Conservation (phyloP, 345 rosid species). For the Eucalyptus cloeziana region DNA sequence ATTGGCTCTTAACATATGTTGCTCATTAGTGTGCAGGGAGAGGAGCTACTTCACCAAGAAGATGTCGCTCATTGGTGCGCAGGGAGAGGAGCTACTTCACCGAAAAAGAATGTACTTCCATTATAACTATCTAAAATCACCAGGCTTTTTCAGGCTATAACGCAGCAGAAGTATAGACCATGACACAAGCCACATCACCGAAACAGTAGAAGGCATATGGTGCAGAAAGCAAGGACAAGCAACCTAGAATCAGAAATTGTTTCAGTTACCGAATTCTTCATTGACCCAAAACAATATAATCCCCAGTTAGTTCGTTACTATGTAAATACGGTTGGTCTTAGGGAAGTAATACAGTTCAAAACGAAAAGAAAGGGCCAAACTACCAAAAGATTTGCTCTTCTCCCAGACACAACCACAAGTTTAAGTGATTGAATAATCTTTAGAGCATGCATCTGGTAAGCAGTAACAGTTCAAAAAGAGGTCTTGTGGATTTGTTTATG, state of each 20-base stretch:
- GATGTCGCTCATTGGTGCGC: neutral
- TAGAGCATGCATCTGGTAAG: neutral
- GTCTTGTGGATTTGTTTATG: neutral
- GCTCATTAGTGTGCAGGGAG: neutral
- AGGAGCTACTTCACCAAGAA: neutral
- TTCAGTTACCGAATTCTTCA: neutral
- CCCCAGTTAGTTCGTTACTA: neutral
- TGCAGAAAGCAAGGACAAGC: neutral
- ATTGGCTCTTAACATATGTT: neutral
- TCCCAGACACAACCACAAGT: neutral
- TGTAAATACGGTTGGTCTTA: neutral
- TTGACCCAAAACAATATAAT: neutral
- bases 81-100: neutral
- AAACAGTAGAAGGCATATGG: neutral
- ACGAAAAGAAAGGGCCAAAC: neutral
- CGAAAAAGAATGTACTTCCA: neutral
- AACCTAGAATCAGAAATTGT: neutral
- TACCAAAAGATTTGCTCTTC: neutral
- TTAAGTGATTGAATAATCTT: neutral
- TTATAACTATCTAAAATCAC: neutral
- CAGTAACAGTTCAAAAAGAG: neutral
- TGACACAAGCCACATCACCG: neutral
- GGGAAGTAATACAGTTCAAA: neutral
- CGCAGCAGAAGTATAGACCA: neutral
- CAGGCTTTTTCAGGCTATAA: neutral